Conservation (phyloP, 345 rosid genomes). For the Raphanus raphanistrum region DNA sequence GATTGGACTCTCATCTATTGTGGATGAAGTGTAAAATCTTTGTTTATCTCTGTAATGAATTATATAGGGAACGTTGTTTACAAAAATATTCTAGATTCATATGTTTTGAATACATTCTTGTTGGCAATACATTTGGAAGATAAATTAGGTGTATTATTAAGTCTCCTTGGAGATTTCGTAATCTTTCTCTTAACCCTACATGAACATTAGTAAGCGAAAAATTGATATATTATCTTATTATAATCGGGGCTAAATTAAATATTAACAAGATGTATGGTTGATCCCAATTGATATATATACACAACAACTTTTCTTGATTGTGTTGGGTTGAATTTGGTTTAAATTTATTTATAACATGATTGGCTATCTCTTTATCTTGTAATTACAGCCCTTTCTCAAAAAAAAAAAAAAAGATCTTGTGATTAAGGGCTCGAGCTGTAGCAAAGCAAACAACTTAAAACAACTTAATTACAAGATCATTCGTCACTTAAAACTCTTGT, state of each 20-base stretch:
- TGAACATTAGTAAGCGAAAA: neutral
- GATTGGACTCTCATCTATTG: constrained; percentile 4
- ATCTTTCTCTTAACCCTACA: constrained; percentile 19
- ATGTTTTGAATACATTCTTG: constrained; percentile 7
- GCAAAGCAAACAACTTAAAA: no score
- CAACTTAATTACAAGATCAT: neutral
- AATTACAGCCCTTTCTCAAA: no score
- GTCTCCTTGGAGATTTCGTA: constrained; percentile 22
- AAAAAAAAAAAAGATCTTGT: no score
- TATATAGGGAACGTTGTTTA: neutral
- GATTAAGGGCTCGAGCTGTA: no score
- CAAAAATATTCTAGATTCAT: neutral
- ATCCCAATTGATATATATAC: neutral
- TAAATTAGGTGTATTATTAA: neutral
- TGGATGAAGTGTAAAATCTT: neutral
- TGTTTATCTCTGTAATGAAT: constrained; percentile 7
- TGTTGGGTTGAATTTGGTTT: neutral
- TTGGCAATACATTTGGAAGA: constrained; percentile 11
- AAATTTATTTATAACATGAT: neutral
- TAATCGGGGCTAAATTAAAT: neutral
- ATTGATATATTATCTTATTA: constrained; percentile 1
- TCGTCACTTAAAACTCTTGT: neutral
- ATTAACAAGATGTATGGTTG: neutral
- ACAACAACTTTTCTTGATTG: neutral
- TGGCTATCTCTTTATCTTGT: neutral